These are phyloP conservation scores for Detonula confervacea DNA, from an alignment of 352 stramenopile genomes.

Conservation along the genomic window DNA sequence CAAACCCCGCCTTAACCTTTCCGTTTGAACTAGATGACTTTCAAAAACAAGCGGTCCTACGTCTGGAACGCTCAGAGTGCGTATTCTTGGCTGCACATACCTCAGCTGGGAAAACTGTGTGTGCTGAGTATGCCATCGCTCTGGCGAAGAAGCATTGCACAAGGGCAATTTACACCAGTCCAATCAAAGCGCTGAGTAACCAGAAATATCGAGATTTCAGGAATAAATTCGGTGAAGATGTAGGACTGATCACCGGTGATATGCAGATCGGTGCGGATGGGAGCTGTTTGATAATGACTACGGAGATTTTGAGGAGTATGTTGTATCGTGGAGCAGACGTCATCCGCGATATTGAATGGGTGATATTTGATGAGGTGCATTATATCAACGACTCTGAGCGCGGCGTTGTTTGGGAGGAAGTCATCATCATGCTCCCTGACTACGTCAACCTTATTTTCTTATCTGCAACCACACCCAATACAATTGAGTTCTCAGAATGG, in stretches of 20 bases:
- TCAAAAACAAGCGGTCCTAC: conserved; percentile 95
- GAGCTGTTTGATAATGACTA: conserved; percentile 91
- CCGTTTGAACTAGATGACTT: conserved; percentile 94
- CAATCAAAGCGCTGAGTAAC: conserved; percentile 89
- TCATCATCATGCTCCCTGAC: conserved; percentile 90
- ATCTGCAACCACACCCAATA: conserved; percentile 98
- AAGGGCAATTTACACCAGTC: conserved; percentile 88
- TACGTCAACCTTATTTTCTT: conserved; percentile 98
- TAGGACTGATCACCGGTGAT: conserved; percentile 88
- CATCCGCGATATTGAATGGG: conserved; percentile 97
- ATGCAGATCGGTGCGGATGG: conserved; percentile 84
- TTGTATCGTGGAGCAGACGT: conserved; percentile 91
- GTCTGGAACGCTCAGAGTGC: conserved; percentile 87
- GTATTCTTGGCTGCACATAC: conserved; percentile 99
- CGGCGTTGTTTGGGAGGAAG: conserved; percentile 88
- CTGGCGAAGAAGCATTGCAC: conserved; percentile 60
- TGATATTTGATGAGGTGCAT: too few relatives aligned
- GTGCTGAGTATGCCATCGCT: conserved; percentile 86
- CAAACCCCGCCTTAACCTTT: conserved; percentile 81
- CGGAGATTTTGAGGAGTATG: conserved; percentile 89
- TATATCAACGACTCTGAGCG: conserved; percentile 88
- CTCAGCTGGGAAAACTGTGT: conserved; percentile 88
- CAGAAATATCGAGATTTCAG: conserved; percentile 88
- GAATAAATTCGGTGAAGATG: conserved; percentile 80
- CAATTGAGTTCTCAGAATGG: conserved; percentile 99